These are phyloP conservation scores for Cutaneotrichosporon sp. DNA, from an alignment of 1,284 basidiomycete species.

Conservation along the genomic window DNA sequence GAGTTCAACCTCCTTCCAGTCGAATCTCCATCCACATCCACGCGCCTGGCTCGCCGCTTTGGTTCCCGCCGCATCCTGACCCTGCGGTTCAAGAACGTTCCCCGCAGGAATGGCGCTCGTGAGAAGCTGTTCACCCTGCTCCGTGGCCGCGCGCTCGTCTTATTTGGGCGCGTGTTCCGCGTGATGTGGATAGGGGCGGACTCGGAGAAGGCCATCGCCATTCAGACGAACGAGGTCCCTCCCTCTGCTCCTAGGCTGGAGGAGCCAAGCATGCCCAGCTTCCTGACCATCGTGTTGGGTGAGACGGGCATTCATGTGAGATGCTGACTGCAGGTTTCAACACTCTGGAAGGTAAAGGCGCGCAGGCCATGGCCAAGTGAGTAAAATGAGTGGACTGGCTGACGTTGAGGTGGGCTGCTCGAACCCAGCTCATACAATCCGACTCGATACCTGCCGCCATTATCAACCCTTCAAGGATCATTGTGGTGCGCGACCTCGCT, in stretches of 20 bases:
- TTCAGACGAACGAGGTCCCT: conserved; percentile 30
- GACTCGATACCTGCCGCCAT: conserved; percentile 35
- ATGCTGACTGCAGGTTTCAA: conserved; percentile 33
- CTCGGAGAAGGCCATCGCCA: conserved; percentile 29
- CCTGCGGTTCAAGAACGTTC: conserved; percentile 26
- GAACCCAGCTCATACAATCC: conserved; percentile 39
- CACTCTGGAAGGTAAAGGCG: conserved; percentile 31
- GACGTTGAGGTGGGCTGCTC: conserved; percentile 35
- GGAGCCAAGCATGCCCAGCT: conserved; percentile 13
- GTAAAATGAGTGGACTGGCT: not conserved
- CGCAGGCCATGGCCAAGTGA: conserved; percentile 45
- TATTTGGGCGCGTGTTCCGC: conserved; percentile 38
- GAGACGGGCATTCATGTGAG: not conserved
- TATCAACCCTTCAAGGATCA: conserved; percentile 20
- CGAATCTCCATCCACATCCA: conserved; percentile 39
- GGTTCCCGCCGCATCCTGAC: conserved; percentile 38
- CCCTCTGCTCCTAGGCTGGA: not conserved
- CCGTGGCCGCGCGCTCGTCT: conserved; percentile 30
- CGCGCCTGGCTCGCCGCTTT: conserved; percentile 37
- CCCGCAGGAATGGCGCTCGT: conserved; percentile 3
- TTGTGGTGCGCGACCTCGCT: conserved; percentile 34
- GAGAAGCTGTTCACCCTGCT: conserved; percentile 27
- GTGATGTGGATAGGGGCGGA: conserved; percentile 35
- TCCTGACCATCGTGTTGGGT: conserved; percentile 28
- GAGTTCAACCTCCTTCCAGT: conserved; percentile 25